phyloP scores from a whole-genome alignment of 768 basidiomycete genomes.

The Dioszegia crocea region DNA sequence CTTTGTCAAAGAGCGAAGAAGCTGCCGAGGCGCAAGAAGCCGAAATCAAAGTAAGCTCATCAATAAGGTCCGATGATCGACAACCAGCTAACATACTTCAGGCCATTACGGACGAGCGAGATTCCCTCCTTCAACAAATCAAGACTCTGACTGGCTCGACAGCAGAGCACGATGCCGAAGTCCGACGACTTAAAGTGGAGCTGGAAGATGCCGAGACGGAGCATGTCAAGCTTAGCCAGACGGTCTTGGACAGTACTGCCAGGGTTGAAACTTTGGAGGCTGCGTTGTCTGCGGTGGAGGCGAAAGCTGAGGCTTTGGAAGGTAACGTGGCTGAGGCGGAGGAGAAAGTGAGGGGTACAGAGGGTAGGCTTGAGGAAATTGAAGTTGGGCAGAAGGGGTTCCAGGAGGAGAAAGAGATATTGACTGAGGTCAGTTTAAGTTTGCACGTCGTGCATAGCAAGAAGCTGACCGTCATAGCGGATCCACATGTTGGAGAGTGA shows the following conservation, averaged over 20 bases:
- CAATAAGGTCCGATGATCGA: too few relatives aligned
- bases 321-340: background rate
- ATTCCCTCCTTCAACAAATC: background rate
- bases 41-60: background rate
- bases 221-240: constrained; percentile 6
- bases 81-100: background rate
- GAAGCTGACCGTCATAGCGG: background rate
- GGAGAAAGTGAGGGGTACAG: background rate
- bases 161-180: background rate
- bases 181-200: constrained; percentile 2
- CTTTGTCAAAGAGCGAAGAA: background rate
- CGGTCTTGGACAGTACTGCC: constrained; percentile 2
- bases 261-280: background rate
- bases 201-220: constrained; percentile 6
- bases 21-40: background rate
- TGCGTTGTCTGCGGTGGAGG: background rate
- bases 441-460: background rate
- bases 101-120: background rate
- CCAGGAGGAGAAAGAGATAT: background rate
- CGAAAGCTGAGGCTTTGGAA: background rate
- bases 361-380: background rate
- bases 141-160: background rate
- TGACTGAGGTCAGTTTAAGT: constrained; percentile 5
- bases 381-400: background rate
- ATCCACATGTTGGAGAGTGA: background rate